Percentiles rank a stretch among this genome's conserved stretches.
phyloP scores from a whole-genome alignment of 805 yeast genomes.

The Vanderwaltozyma verrucispora region DNA sequence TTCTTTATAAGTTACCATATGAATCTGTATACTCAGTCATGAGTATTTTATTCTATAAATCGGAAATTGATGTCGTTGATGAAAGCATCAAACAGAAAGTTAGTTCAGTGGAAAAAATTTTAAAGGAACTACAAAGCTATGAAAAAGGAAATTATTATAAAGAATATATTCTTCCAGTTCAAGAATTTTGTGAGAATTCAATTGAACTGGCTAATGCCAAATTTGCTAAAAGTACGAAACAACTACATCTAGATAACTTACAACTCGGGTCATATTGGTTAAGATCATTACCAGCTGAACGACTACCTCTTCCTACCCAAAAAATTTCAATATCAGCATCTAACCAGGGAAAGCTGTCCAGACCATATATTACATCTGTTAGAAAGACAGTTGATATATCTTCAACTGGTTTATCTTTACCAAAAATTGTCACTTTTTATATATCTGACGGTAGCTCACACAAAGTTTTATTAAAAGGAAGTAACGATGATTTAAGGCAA shows the following conservation, averaged over 20 bases:
- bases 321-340: conserved; percentile 34
- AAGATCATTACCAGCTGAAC: conserved; percentile 31
- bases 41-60: conserved; percentile 42
- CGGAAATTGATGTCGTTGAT: conserved; percentile 28
- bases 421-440: conserved; percentile 56
- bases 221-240: conserved; percentile 10
- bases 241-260: conserved; percentile 25
- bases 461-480: conserved; percentile 65
- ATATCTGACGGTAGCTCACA: conserved; percentile 50
- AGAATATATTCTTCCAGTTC: conserved; percentile 35
- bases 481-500: conserved; percentile 86
- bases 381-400: conserved; percentile 49
- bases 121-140: conserved; percentile 30
- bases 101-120: conserved; percentile 41
- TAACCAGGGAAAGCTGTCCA: conserved; percentile 33
- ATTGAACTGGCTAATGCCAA: conserved; percentile 42
- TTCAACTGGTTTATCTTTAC: conserved; percentile 73
- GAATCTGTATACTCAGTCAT: conserved; percentile 58
- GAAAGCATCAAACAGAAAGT: conserved; percentile 35
- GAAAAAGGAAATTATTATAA: conserved; percentile 19
- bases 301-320: conserved; percentile 61
- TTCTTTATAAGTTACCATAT: conserved; percentile 54
- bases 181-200: conserved; percentile 40
- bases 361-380: conserved; percentile 40
- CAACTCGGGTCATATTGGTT: conserved; percentile 51